Evolutionary conservation across 1,139 yeast genomes (phyloP), one percentile per base, ranked within the genome.

Genomic region (Yamadazyma taylorii): DNA sequence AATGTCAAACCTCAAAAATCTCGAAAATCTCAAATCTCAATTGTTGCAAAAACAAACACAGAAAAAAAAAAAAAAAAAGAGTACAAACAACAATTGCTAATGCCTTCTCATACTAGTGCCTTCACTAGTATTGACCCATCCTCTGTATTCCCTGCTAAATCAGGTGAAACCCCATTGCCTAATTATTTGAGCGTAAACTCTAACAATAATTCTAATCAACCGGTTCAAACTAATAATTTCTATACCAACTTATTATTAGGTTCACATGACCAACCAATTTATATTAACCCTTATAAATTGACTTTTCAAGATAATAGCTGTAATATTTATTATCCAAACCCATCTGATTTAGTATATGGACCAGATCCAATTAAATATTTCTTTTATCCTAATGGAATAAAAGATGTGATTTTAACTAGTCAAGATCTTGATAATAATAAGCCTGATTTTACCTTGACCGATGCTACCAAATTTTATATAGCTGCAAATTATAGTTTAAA

Each of bases 251-350:
- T 85, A 55, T 60, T 86, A 35, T 69, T 85, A 16, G 92, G 73
- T 0, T 61, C 63, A 32, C 88, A 82, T 47, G 72, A 71, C 8
- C 60, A 75, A 33, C 81, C 65, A 23, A 75, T 79, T 1, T 85
- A 84, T 80, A 77, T 89, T 0, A 87, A 81, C 50, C 95, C 96
- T 0, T 85, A 84, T 52, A 76, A 85, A 4, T 62, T 86, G 10
- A 75, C 69, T 58, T 44, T 45, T 27, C 53, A 47, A 32, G 53
- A 53, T 42, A 64, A 61, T 50, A 24, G 15, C n/a, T 60, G 85
- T 34, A 87, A 82, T 3, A 66, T 83, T 3, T 73, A 83, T 17
- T 85, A 84, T 47, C 73, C 79, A 2, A 61, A 66, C 4, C 68
- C 66, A 1, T 51, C 65, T 3, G 79, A 79, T 46, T 66, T 75